Base-by-base conservation (phyloP, 2,329 filamentous ascomycete genomes). In the Pyricularia sp. region DNA sequence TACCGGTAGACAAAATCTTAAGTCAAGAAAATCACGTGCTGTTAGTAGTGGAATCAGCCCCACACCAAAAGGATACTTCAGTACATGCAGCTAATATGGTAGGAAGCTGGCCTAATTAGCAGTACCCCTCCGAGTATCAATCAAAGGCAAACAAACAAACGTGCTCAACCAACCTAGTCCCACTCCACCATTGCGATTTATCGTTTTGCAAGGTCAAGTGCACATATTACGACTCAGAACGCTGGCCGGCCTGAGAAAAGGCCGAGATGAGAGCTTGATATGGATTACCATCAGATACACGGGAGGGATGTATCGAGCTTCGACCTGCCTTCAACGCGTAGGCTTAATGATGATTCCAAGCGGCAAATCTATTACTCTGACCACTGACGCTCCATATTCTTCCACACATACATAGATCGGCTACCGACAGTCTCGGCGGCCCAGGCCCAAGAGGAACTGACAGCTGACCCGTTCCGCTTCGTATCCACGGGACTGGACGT, bases 381-480 rank as follows among this genome's bases (percentile, higher is more conserved):
- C 59, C 33, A 36, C 50, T 26, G n/a, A 30, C 72, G 75, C 68
- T 75, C 71, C 64, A 70, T 59, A 31, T 30, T 31, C 31, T n/a
- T 17, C 25, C 9, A 10, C 31, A 26, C 20, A 42, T 73, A 93
- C 91, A 94, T 73, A 93, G 91, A 94, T 80, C 88, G 92, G 67
- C 81, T 94, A 68, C 90, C 92, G 50, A 92, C 92, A 1, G 84
- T 94, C 66, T 92, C 90, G 23, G 92, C 91, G 33, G 90, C 90
- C 1, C 85, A 92, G 75, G 91, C 88, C 9, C 81, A 94, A 64
- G 83, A 89, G 70, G 83, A 86, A 28, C 79, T 91, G 64, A 81
- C 85, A 65, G 79, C 82, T 65, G 81, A 84, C 69, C 78, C 81
- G 23, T 79, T 80, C 17, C 82, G 81, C 70, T 81, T 81, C 69